phyloP scores from a whole-genome alignment of 331 rosid species.

The Pyrus hybrid region DNA sequence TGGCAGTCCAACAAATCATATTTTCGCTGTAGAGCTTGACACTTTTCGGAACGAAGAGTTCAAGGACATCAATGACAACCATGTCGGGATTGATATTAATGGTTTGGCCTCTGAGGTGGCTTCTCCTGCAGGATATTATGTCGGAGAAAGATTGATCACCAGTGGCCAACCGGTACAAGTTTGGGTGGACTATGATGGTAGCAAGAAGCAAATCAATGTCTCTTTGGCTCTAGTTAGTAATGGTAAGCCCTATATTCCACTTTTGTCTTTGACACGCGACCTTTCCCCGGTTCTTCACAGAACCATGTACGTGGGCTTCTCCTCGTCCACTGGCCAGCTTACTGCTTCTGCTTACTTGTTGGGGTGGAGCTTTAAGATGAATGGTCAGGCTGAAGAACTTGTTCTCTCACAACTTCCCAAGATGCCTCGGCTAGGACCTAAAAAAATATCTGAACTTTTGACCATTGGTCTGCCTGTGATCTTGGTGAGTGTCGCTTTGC shows the following conservation, averaged over 20 bases:
- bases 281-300: slow-evolving; percentile 4
- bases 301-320: slow-evolving; percentile 19
- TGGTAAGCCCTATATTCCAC: slow-evolving; percentile 7
- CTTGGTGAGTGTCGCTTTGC: not conserved
- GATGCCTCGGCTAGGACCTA: slow-evolving; percentile 1
- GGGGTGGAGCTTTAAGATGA: slow-evolving; percentile 27
- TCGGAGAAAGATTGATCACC: not conserved
- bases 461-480: not conserved
- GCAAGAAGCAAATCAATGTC: not conserved
- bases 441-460: not conserved
- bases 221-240: slow-evolving; percentile 2
- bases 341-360: slow-evolving; percentile 4
- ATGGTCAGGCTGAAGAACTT: slow-evolving; percentile 18
- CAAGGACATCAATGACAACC: slow-evolving; percentile 1
- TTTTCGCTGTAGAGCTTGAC: slow-evolving; percentile 26
- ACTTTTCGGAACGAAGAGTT: not conserved
- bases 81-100: slow-evolving; percentile 21
- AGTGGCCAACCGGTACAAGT: slow-evolving; percentile 14
- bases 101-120: slow-evolving; percentile 8
- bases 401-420: slow-evolving; percentile 11
- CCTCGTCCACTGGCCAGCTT: slow-evolving; percentile 10
- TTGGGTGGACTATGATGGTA: slow-evolving; percentile 22
- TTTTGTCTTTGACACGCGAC: not conserved
- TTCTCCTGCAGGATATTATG: slow-evolving; percentile 2
- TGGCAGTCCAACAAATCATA: slow-evolving; percentile 2